Evolutionary conservation across 2,329 filamentous ascomycete species (phyloP).

Genomic region (Aspergillus japonicus): DNA sequence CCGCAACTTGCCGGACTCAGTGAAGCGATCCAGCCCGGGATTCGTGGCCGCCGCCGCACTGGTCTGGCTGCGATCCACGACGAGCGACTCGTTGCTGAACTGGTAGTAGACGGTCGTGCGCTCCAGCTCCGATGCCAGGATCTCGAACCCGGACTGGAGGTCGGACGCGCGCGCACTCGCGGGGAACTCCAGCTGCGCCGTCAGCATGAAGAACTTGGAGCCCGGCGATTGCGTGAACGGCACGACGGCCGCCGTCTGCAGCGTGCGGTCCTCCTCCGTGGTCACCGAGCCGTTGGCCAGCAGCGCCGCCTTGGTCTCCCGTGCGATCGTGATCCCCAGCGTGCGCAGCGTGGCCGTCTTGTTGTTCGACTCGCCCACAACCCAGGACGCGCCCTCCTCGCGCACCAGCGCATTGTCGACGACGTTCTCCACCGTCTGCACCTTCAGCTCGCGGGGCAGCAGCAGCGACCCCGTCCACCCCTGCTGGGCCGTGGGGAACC

Average conservation of each 20-base stretch:
- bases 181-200: slow-evolving; percentile 12
- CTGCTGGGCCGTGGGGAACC: slow-evolving; percentile 18
- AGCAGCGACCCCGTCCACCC: slow-evolving; percentile 17
- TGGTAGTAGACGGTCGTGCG: slow-evolving; percentile 20
- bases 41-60: slow-evolving; percentile 17
- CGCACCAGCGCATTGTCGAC: slow-evolving; percentile 15
- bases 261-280: slow-evolving; percentile 3
- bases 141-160: slow-evolving; percentile 17
- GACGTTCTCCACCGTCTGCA: slow-evolving; percentile 13
- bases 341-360: slow-evolving; percentile 14
- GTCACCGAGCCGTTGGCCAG: neutral
- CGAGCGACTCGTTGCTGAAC: slow-evolving; percentile 23
- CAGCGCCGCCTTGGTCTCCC: slow-evolving; percentile 17
- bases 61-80: slow-evolving; percentile 19
- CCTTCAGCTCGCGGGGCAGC: slow-evolving; percentile 16
- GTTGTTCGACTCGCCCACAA: neutral
- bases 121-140: slow-evolving; percentile 16
- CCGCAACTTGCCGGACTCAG: slow-evolving; percentile 15
- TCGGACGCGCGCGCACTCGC: slow-evolving; percentile 5
- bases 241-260: neutral
- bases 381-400: slow-evolving; percentile 11
- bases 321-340: slow-evolving; percentile 18
- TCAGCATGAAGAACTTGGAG: slow-evolving; percentile 12
- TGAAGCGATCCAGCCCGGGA: slow-evolving; percentile 9
- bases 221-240: slow-evolving; percentile 11